These are phyloP conservation scores for Stellera chamaejasme DNA, from an alignment of 345 rosid species.

Conservation along the genomic window DNA sequence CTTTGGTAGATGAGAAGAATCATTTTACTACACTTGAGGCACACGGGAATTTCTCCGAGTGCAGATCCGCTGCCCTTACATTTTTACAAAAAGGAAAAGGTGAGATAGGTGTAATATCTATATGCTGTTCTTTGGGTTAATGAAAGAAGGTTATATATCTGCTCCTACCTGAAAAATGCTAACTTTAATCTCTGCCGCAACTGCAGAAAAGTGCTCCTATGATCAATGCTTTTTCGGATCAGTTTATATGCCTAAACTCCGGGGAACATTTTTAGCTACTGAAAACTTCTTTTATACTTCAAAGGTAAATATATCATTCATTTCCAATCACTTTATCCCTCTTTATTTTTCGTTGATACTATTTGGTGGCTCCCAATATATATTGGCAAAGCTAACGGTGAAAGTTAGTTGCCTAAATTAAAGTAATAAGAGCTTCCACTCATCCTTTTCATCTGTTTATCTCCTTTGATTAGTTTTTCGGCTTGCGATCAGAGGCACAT, in stretches of 20 bases:
- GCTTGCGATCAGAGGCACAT: slow-evolving; percentile 40
- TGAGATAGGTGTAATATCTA: slow-evolving; percentile 4
- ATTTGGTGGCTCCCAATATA: not conserved
- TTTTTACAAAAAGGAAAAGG: slow-evolving; percentile 80
- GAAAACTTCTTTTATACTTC: slow-evolving; percentile 86
- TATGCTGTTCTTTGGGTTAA: no score
- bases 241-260: slow-evolving; percentile 66
- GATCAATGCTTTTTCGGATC: slow-evolving; percentile 68
- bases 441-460: slow-evolving; percentile 5
- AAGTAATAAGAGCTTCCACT: not conserved
- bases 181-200: not conserved
- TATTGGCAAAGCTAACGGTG: not conserved
- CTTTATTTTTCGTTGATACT: not conserved
- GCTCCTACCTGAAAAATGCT: no score
- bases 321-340: not conserved
- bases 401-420: no score
- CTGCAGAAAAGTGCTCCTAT: slow-evolving; percentile 62
- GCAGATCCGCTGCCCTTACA: slow-evolving; percentile 61
- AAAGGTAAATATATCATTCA: slow-evolving; percentile 38
- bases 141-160: no score
- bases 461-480: slow-evolving; percentile 57
- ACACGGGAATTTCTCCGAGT: slow-evolving; percentile 79
- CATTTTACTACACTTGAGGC: slow-evolving; percentile 37
- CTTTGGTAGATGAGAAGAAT: slow-evolving; percentile 25
- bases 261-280: slow-evolving; percentile 76